Evolutionary conservation across 345 rosid genomes (phyloP), one percentile per base, ranked within the genome.

Genomic region (Microthlaspi erraticum): DNA sequence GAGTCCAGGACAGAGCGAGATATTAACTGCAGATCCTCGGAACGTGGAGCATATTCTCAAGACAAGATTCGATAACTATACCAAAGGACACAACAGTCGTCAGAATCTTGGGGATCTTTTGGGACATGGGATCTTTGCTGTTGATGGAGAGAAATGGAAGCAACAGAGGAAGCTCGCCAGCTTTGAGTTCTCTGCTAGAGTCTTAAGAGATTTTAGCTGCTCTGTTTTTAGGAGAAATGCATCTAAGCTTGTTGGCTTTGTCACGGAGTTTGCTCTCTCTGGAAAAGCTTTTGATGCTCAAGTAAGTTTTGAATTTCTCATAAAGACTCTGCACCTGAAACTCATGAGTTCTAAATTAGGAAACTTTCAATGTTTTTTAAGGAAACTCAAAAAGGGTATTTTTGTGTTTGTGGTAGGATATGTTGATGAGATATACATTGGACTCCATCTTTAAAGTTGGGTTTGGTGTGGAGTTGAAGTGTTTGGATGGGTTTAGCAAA

Each of bases 111-210:
- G 12, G 1, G 91, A 90, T 58, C 76, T 93, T 59, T 60, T 90
- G 9, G 97, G 98, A 17, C 76, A 84, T n/a, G 98, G 98, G 16
- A 88, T 93, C 2, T 88, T 88, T 14, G 74, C 70, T 11, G 95
- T 78, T 38, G 89, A 93, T 67, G 97, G 97, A 16, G 92, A 86
- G 2, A 88, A 81, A 70, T 92, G 97, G 98, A 75, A 65, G 74
- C 88, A 87, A 20, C 98, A 92, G 76, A 81, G 98, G 68, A 92
- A 90, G 85, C 81, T 85, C 1, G 86, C 93, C 0, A 90, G 91
- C 74, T 80, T 73, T 29, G 91, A 93, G 82, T 93, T 93, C 63
- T 88, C 90, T 0, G 77, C 93, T 0, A 81, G 88, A 37, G 87
- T 86, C 20, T 83, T 92, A 4, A 78, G 93, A 64, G 95, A 87